Evolutionary conservation across 192 early-diverging fungal species (phyloP).

Genomic region (Podila epigama): DNA sequence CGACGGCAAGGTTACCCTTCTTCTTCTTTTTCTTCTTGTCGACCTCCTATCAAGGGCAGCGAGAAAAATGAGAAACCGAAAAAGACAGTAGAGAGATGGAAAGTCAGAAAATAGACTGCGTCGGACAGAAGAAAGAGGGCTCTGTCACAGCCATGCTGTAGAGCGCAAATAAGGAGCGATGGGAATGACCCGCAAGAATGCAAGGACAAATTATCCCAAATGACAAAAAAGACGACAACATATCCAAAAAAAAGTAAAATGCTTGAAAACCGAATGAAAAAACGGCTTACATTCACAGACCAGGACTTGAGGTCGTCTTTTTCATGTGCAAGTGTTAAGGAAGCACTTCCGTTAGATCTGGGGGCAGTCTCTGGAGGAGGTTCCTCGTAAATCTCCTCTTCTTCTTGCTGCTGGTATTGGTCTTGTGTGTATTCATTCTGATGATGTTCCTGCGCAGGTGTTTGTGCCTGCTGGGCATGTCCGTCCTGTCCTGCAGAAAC

Average conservation of each 20-base stretch:
- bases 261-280: too few relatives aligned
- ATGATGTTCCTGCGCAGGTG: constrained; percentile 16
- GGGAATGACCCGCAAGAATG: too few relatives aligned
- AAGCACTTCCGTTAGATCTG: constrained; percentile 21
- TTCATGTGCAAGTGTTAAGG: constrained; percentile 15
- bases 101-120: neutral
- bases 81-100: neutral
- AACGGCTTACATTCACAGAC: constrained; percentile 58
- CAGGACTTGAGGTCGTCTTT: constrained; percentile 57
- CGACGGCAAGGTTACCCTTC: constrained; percentile 70
- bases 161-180: constrained; percentile 2
- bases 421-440: constrained; percentile 35
- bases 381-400: constrained; percentile 15
- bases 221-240: too few relatives aligned
- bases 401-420: constrained; percentile 18
- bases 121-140: neutral
- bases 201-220: too few relatives aligned
- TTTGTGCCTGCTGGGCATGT: constrained; percentile 21
- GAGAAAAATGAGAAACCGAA: neutral
- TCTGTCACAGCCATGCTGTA: constrained; percentile 3
- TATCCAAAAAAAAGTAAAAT: too few relatives aligned
- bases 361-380: constrained; percentile 15
- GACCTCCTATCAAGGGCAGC: constrained; percentile 56
- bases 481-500: constrained; percentile 46
- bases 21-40: constrained; percentile 81